Evolutionary conservation across 2,329 filamentous ascomycete species (phyloP), one percentile per base, ranked within the genome.

Genomic region (Cladosporium sp.): DNA sequence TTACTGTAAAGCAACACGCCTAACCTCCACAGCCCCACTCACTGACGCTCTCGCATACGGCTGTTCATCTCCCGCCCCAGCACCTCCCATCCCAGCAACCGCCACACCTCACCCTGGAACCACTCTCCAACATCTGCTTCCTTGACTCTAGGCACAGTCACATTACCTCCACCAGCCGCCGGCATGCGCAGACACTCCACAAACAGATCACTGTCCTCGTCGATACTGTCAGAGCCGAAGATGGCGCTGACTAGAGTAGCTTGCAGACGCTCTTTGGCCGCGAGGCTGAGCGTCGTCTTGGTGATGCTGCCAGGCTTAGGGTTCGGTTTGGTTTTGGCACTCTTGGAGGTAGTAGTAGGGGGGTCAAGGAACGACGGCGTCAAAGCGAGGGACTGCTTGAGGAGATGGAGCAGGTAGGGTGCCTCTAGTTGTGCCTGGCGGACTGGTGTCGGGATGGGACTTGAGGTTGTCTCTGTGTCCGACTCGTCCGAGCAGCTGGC

Each of bases 31-130:
- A 8, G n/a, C n/a, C 10, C 7, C 6, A 18, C 36, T 43, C 36
- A 43, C 36, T 43, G n/a, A 3, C 39, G 1, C n/a, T 46, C 39
- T 13, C 23, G 48, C 18, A 36, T 28, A 4, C 59, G 18, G 1
- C 14, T 23, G 14, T 58, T 53, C 26, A 65, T 46, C 28, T 65
- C 63, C 46, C 32, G 30, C 13, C 63, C 63, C 32, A 65, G 26
- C 8, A 59, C 63, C 58, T 87, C 84, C 85, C 86, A 88, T 0
- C 86, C 86, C 7, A 88, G 70, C 62, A 87, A 71, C 61, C 79
- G 75, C 86, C 86, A 88, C 2, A 88, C 73, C 68, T 87, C 82
- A 64, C 80, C 79, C 62, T 81, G 79, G 69, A 86, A 88, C 83
- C 84, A 86, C 18, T 85, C 81, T 3, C 79, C 70, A 5, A 81